These are phyloP conservation scores for Mycosphaerella arachidis DNA, from an alignment of 2,329 filamentous ascomycete genomes.

Conservation along the genomic window DNA sequence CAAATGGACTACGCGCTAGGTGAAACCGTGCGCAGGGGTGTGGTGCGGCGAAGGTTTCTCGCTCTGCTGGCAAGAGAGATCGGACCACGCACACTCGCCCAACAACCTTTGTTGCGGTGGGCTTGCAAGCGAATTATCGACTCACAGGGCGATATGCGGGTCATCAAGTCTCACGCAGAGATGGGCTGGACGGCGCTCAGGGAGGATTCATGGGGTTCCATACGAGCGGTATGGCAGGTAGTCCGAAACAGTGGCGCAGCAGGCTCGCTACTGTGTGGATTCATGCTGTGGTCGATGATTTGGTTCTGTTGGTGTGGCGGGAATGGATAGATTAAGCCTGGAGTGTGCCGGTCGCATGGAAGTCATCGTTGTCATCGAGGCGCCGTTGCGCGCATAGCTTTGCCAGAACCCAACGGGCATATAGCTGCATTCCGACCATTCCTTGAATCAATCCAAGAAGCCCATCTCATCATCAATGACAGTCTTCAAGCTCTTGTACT, in stretches of 20 bases:
- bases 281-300: no score
- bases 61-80: not conserved
- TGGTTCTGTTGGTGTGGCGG: not conserved
- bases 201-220: not conserved
- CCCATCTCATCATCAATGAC: constrained; percentile 57
- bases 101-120: not conserved
- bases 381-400: not conserved
- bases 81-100: not conserved
- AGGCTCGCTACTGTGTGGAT: no score
- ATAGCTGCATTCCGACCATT: not conserved
- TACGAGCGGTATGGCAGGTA: not conserved
- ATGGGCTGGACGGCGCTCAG: not conserved
- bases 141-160: not conserved
- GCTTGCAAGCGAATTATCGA: not conserved
- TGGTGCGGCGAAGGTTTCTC: not conserved
- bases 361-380: not conserved
- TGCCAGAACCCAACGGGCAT: not conserved
- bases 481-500: constrained; percentile 41
- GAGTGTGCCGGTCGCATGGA: not conserved
- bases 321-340: not conserved
- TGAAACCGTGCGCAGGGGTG: not conserved
- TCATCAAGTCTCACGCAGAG: not conserved
- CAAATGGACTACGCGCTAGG: not conserved
- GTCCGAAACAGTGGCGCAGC: not conserved
- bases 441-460: constrained; percentile 44